These are phyloP conservation scores for Henckelia pumila DNA, from an alignment of 257 asterid species.

Conservation along the genomic window DNA sequence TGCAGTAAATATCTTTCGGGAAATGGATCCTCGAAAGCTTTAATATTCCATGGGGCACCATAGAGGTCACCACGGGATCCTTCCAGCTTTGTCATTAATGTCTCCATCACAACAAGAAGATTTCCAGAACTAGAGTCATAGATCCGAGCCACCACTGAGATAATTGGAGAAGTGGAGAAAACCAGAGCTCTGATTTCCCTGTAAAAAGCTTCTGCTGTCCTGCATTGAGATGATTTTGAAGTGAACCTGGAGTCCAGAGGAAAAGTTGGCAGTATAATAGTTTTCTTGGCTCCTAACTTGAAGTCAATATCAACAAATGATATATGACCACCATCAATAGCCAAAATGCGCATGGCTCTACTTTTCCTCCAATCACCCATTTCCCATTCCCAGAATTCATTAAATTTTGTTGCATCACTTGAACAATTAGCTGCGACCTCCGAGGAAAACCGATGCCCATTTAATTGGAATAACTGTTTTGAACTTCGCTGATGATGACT, in stretches of 20 bases:
- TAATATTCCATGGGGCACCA: conserved; percentile 66
- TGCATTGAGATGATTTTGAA: conserved; percentile 39
- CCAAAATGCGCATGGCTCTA: conserved; percentile 82
- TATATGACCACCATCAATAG: conserved; percentile 69
- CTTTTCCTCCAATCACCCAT: conserved; percentile 94
- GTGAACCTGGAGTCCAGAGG: conserved; percentile 82
- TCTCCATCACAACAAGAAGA: conserved; percentile 52
- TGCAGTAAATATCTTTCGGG: conserved; percentile 72
- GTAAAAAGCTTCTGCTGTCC: conserved; percentile 31
- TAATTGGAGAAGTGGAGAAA: conserved; percentile 69
- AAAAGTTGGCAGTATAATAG: conserved; percentile 74
- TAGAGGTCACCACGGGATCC: conserved; percentile 66
- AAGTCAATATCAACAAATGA: conserved; percentile 74
- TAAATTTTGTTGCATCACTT: conserved; percentile 20
- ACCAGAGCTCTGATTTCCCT: conserved; percentile 63
- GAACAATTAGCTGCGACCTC: conserved; percentile 37
- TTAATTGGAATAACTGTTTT: conserved; percentile 53
- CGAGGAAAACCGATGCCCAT: conserved; percentile 45
- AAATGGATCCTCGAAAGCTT: conserved; percentile 80
- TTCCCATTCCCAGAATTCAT: conserved; percentile 94
- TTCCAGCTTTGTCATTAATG: conserved; percentile 52
- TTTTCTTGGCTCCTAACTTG: conserved; percentile 51
- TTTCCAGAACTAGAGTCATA: conserved; percentile 66
- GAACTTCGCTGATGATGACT: conserved; percentile 27
- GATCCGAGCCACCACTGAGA: conserved; percentile 71